These are phyloP conservation scores for Davidsoniella neocaledoniae DNA, from an alignment of 2,329 filamentous ascomycete species.

Conservation along the genomic window DNA sequence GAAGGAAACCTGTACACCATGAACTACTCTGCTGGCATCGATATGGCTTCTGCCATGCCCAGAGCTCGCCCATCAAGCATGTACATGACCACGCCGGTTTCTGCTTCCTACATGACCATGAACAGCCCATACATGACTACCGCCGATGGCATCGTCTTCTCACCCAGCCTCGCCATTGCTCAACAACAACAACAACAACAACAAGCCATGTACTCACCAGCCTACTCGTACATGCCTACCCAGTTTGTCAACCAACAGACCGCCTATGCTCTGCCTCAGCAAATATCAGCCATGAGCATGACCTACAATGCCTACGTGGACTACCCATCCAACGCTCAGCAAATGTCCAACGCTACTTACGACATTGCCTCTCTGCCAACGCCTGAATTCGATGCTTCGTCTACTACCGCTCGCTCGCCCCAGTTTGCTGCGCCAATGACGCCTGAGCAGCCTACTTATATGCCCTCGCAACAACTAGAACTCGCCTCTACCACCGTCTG, in stretches of 20 bases:
- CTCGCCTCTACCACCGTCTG: neutral
- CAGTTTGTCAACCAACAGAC: neutral
- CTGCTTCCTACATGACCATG: neutral
- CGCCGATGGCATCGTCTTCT: slow-evolving; percentile 8
- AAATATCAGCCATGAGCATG: neutral
- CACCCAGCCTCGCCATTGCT: slow-evolving; percentile 1
- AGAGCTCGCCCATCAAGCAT: slow-evolving; percentile 6
- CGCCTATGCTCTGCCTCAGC: neutral
- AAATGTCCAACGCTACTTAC: slow-evolving; percentile 3
- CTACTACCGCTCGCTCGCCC: neutral
- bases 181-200: slow-evolving; percentile 1
- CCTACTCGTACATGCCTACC: neutral
- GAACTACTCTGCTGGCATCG: neutral
- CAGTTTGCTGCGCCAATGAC: slow-evolving; percentile 5
- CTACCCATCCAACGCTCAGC: no score
- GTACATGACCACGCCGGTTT: slow-evolving; percentile 5
- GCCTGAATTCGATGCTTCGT: slow-evolving; percentile 5
- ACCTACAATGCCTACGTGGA: neutral
- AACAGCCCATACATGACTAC: slow-evolving; percentile 4
- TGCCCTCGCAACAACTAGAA: neutral
- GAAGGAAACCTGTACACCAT: slow-evolving; percentile 3
- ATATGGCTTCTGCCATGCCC: slow-evolving; percentile 3
- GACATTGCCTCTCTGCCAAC: slow-evolving; percentile 2
- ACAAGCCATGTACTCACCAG: neutral
- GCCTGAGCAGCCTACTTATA: slow-evolving; percentile 1